Percentiles rank a stretch among this genome's conserved stretches.
Evolutionary conservation across 306 rosid genomes (phyloP).

Genomic region (Cucurbita pepo): DNA sequence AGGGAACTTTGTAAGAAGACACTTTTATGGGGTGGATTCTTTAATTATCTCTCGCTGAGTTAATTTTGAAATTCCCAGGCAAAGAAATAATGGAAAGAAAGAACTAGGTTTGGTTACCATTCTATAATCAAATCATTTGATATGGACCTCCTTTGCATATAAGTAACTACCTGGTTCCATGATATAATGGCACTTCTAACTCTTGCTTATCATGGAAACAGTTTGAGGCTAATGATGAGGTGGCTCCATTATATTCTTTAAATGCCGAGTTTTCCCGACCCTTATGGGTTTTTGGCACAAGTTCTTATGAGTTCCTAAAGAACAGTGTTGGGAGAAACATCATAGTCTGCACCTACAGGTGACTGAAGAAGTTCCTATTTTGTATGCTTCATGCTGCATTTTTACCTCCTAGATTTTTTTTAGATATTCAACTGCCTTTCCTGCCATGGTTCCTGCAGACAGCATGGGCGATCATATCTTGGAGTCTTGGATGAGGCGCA

Average conservation of each 20-base stretch:
- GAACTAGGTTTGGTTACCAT: neutral
- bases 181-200: neutral
- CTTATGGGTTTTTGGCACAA: constrained; percentile 58
- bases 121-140: neutral
- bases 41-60: neutral
- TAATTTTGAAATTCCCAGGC: neutral
- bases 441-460: constrained; percentile 31
- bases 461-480: constrained; percentile 67
- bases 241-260: constrained; percentile 44
- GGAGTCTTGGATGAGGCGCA: constrained; percentile 57
- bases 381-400: no score
- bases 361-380: neutral
- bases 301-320: constrained; percentile 61
- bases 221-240: constrained; percentile 69
- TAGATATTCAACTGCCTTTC: neutral
- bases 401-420: no score
- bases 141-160: neutral
- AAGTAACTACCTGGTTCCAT: neutral
- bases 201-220: constrained; percentile 15
- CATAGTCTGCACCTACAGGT: constrained; percentile 88
- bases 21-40: neutral
- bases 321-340: constrained; percentile 22
- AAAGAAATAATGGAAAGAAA: neutral
- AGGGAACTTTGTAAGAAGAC: neutral
- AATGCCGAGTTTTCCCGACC: constrained; percentile 83